These are phyloP conservation scores for Galerina sulciceps DNA, from an alignment of 768 basidiomycete genomes.

Conservation along the genomic window DNA sequence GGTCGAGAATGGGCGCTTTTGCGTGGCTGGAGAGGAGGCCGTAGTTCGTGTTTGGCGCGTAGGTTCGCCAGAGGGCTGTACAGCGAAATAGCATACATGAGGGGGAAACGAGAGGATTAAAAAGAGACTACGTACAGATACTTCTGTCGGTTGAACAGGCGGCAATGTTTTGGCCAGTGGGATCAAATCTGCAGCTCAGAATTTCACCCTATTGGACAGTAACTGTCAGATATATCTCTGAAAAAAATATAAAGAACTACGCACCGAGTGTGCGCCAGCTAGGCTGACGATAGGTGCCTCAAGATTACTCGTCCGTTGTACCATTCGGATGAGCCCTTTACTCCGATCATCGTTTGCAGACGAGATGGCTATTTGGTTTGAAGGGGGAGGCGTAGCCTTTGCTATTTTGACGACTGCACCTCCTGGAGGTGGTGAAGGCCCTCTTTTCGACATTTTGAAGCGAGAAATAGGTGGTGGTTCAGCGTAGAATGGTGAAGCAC, in stretches of 20 bases:
- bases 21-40: constrained; percentile 81
- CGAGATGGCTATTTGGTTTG: constrained; percentile 78
- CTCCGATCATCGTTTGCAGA: constrained; percentile 72
- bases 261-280: constrained; percentile 83
- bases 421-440: constrained; percentile 56
- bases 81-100: not conserved
- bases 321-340: constrained; percentile 81
- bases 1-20: constrained; percentile 91
- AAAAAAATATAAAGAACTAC: constrained; percentile 25
- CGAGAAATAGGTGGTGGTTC: not conserved
- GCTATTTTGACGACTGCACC: constrained; percentile 70
- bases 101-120: not conserved
- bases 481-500: not conserved
- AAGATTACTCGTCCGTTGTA: constrained; percentile 91
- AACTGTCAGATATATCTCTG: not conserved
- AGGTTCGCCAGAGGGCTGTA: constrained; percentile 88
- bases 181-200: constrained; percentile 90
- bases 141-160: constrained; percentile 90
- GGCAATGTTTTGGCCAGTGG: constrained; percentile 91
- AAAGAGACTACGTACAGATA: constrained; percentile 67
- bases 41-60: constrained; percentile 92
- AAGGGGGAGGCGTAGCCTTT: constrained; percentile 49
- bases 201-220: constrained; percentile 60
- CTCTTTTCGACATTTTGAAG: constrained; percentile 74
- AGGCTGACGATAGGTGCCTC: constrained; percentile 95